Conservation (phyloP, 1,284 basidiomycete species). For the Rhodofomes roseus region DNA sequence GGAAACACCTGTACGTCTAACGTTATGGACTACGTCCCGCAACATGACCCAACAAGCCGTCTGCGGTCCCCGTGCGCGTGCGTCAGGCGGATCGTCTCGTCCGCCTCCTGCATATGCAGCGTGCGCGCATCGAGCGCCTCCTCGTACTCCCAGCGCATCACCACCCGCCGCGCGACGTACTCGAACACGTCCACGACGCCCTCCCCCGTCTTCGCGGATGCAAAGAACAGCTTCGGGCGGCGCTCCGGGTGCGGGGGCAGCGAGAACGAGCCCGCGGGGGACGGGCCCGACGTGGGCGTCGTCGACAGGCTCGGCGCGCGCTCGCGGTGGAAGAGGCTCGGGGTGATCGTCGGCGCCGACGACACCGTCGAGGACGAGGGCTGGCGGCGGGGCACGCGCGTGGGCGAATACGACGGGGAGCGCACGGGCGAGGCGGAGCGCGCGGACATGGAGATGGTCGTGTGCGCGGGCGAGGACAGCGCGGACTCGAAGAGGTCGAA, state of each 20-base stretch:
- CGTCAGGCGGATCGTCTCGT: slow-evolving; percentile 9
- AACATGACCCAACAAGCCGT: slow-evolving; percentile 15
- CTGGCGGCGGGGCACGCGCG: slow-evolving; percentile 32
- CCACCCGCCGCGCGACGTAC: slow-evolving; percentile 60
- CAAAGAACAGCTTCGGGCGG: slow-evolving; percentile 64
- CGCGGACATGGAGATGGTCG: slow-evolving; percentile 24
- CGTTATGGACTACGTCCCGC: slow-evolving; percentile 12
- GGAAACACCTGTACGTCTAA: neutral
- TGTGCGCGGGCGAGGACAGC: slow-evolving; percentile 52
- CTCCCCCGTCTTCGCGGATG: slow-evolving; percentile 70
- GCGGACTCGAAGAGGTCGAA: slow-evolving; percentile 49
- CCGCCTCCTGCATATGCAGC: slow-evolving; percentile 23
- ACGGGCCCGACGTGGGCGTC: slow-evolving; percentile 21
- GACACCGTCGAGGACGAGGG: slow-evolving; percentile 44
- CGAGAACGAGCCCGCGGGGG: slow-evolving; percentile 18
- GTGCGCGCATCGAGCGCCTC: slow-evolving; percentile 39
- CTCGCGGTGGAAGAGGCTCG: slow-evolving; percentile 48
- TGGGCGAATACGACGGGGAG: slow-evolving; percentile 17
- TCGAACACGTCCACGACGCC: slow-evolving; percentile 68
- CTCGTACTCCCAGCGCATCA: slow-evolving; percentile 59
- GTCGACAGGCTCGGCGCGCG: slow-evolving; percentile 21
- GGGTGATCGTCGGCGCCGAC: slow-evolving; percentile 58
- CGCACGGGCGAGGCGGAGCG: slow-evolving; percentile 16
- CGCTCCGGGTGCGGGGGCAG: slow-evolving; percentile 36
- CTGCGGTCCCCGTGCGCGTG: slow-evolving; percentile 6